Evolutionary conservation across 305 asterid genomes (phyloP), one percentile per base, ranked within the genome.

Genomic region (Stenogyne calaminthoides): DNA sequence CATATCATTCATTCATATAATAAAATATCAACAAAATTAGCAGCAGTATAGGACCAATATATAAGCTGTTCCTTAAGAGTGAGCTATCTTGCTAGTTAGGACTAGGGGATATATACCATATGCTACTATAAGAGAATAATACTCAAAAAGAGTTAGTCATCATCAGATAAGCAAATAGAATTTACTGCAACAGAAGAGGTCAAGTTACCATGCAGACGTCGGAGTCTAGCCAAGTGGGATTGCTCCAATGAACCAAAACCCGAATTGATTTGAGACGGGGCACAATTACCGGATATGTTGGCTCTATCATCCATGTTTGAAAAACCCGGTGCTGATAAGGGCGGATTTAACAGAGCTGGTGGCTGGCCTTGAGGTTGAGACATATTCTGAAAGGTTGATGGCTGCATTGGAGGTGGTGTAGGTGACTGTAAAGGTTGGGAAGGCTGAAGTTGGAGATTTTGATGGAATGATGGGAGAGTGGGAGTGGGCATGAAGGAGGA

Each of bases 121-220:
- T 8, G 2, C 3, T 25, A 25, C 29, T 25, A 7, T 39, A 34
- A 20, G 66, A 67, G 7, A 12, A 63, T 18, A 40, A 49, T 64
- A 29, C 44, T 58, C 66, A 15, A 70, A 74, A 16, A 27, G 44
- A 8, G 20, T 75, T 51, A 77, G 56, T 77, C 80, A 0, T 75
- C 83, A 42, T 84, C 80, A 1, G 83, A 80, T 61, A 77, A 66
- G 77, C 76, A 75, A 37, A 82, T 80, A 39, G 71, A 73, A 70
- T 63, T 22, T 37, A 49, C 47, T 46, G 36, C 74, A 34, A 60
- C 61, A 40, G 67, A 46, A 54, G 75, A 14, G 55, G 49, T 32
- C 42, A 0, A 42, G 65, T 78, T 76, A 69, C 69, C 62, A 52
- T 57, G 80, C 63, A 56, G 49, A 11, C 19, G 37, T 32, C 70